Conservation (phyloP, 352 stramenopile genomes). For the Blastocystis sp. region DNA sequence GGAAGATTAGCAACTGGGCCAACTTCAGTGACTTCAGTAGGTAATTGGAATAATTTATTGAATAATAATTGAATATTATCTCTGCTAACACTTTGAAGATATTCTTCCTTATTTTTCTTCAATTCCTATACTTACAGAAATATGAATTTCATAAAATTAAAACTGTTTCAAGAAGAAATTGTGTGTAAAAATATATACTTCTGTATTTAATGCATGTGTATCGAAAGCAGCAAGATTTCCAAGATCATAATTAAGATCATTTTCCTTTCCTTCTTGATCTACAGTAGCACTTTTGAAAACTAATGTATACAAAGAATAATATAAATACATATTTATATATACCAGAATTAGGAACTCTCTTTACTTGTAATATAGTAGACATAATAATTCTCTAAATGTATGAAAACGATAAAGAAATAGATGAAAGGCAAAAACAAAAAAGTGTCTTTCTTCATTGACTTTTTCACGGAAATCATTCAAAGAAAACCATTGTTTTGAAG, state of each 20-base stretch:
- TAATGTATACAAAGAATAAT: slow-evolving; percentile 15
- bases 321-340: neutral
- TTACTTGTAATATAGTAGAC: slow-evolving; percentile 13
- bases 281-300: slow-evolving; percentile 24
- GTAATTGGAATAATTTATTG: slow-evolving; percentile 67
- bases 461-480: no score
- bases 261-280: slow-evolving; percentile 36
- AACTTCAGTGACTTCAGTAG: slow-evolving; percentile 69
- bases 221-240: slow-evolving; percentile 65
- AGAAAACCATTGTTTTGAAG: no score
- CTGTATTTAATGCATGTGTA: slow-evolving; percentile 58
- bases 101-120: slow-evolving; percentile 56
- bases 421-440: no score
- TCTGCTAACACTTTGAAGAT: slow-evolving; percentile 60
- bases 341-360: slow-evolving; percentile 15
- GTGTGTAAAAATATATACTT: slow-evolving; percentile 41
- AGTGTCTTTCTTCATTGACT: no score
- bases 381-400: no score
- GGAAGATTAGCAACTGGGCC: slow-evolving; percentile 59
- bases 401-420: no score
- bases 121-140: slow-evolving; percentile 14
- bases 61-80: slow-evolving; percentile 78
- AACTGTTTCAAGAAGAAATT: no score
- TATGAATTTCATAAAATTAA: no score
- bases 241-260: slow-evolving; percentile 64